Conservation (phyloP, 306 rosid species). For the Prunus armeniaca region DNA sequence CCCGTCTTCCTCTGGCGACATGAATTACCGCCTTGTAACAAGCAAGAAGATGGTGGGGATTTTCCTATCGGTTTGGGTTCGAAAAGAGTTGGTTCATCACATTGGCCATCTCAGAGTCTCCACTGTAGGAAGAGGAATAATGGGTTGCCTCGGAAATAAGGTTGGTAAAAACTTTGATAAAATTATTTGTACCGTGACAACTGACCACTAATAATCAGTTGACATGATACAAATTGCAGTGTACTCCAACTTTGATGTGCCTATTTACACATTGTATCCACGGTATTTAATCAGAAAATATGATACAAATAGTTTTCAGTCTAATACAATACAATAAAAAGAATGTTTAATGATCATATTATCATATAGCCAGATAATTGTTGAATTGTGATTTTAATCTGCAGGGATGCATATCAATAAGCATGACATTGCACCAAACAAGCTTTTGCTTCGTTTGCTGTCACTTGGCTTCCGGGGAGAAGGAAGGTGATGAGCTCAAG, state of each 20-base stretch:
- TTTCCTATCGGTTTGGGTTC: conserved; percentile 77
- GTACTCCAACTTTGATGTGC: too few relatives aligned
- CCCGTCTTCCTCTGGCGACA: conserved; percentile 12
- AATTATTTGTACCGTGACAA: background rate
- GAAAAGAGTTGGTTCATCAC: conserved; percentile 70
- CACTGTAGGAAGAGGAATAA: conserved; percentile 84
- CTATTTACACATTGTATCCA: too few relatives aligned
- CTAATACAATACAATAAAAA: too few relatives aligned
- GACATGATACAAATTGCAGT: too few relatives aligned
- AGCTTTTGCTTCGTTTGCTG: conserved; percentile 91
- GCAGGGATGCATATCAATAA: conserved; percentile 96
- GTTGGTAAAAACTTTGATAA: conserved; percentile 22
- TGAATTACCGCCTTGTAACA: conserved; percentile 54
- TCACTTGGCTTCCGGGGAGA: conserved; percentile 98
- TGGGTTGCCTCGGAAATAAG: conserved; percentile 94
- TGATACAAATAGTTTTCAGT: background rate
- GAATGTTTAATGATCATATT: too few relatives aligned
- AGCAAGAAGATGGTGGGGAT: conserved; percentile 97
- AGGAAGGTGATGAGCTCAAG: conserved; percentile 85
- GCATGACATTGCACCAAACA: conserved; percentile 91
- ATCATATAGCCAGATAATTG: background rate
- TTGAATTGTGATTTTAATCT: background rate
- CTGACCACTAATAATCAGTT: background rate
- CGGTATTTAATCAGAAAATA: background rate
- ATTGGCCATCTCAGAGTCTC: conserved; percentile 84